Evolutionary conservation across 208 protist species (phyloP).

Genomic region (Acanthamoeba rhysodes): DNA sequence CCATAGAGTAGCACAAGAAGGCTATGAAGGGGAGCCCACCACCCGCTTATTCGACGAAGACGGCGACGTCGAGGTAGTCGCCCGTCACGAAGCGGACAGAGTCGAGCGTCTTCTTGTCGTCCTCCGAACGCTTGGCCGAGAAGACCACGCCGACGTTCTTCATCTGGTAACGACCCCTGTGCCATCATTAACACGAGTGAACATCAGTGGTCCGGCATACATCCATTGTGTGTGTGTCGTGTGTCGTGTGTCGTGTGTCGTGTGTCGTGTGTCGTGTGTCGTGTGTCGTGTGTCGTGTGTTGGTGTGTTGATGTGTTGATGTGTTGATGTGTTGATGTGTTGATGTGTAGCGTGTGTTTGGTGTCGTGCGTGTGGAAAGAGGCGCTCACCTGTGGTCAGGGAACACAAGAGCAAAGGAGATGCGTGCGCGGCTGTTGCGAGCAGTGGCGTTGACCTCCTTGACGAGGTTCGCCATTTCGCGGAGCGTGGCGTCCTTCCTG

Average conservation of each 20-base stretch:
- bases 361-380: background rate
- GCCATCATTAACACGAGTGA: background rate
- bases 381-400: slow-evolving; percentile 18
- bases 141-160: slow-evolving; percentile 14
- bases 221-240: no score
- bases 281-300: no score
- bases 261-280: background rate
- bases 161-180: slow-evolving; percentile 19
- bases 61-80: slow-evolving; percentile 38
- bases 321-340: no score
- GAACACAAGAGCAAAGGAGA: slow-evolving; percentile 30
- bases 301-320: no score
- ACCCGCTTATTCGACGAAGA: background rate
- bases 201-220: background rate
- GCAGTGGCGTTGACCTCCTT: slow-evolving; percentile 41
- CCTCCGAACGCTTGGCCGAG: background rate
- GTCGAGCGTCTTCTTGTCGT: slow-evolving; percentile 66
- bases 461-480: slow-evolving; percentile 33
- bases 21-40: no score
- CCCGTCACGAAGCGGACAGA: slow-evolving; percentile 38
- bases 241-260: background rate
- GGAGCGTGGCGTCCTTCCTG: slow-evolving; percentile 47
- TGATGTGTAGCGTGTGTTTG: background rate
- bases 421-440: background rate
- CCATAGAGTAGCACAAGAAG: no score